Conservation (phyloP, 139 green algal species). For the Parachlorella kessleri region DNA sequence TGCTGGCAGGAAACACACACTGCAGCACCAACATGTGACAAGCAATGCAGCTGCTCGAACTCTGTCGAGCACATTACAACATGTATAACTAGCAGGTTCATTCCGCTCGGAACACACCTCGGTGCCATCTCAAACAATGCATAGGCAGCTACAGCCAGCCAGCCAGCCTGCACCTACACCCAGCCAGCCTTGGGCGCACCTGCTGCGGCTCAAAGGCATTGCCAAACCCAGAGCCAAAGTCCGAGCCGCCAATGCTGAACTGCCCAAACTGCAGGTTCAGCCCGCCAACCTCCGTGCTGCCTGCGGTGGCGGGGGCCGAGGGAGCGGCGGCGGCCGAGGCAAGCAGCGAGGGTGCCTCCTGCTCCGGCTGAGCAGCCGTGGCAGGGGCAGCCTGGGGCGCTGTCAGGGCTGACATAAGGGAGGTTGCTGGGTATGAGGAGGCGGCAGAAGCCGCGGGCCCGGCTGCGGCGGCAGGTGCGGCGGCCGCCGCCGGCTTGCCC, state of each 20-base stretch:
- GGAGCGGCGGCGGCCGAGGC: not conserved
- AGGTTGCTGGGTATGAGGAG: not conserved
- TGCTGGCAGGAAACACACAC: too few relatives aligned
- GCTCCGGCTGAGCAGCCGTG: not conserved
- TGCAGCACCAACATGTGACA: too few relatives aligned
- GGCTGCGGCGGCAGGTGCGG: not conserved
- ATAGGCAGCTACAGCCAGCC: too few relatives aligned
- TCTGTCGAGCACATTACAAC: too few relatives aligned
- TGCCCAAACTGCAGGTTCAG: slow-evolving; percentile 56
- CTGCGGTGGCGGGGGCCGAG: slow-evolving; percentile 5
- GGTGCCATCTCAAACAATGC: too few relatives aligned
- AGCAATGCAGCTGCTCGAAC: too few relatives aligned
- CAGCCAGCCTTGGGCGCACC: not conserved
- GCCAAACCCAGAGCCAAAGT: not conserved
- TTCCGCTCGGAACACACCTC: too few relatives aligned
- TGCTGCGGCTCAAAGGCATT: slow-evolving; percentile 11
- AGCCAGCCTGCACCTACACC: too few relatives aligned
- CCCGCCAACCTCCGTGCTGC: slow-evolving; percentile 20
- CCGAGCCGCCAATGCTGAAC: slow-evolving; percentile 39
- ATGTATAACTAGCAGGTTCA: too few relatives aligned
- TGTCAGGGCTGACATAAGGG: slow-evolving; percentile 32
- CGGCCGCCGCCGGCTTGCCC: slow-evolving; percentile 27
- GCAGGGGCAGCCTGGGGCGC: slow-evolving; percentile 11
- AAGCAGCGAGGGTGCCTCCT: slow-evolving; percentile 8
- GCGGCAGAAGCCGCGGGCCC: slow-evolving; percentile 11